A percentile compares a stretch with the other conserved stretches of the same genome.
These are phyloP conservation scores for Trichocladium uniseriatum DNA, from an alignment of 495 filamentous ascomycete species.

Conservation along the genomic window DNA sequence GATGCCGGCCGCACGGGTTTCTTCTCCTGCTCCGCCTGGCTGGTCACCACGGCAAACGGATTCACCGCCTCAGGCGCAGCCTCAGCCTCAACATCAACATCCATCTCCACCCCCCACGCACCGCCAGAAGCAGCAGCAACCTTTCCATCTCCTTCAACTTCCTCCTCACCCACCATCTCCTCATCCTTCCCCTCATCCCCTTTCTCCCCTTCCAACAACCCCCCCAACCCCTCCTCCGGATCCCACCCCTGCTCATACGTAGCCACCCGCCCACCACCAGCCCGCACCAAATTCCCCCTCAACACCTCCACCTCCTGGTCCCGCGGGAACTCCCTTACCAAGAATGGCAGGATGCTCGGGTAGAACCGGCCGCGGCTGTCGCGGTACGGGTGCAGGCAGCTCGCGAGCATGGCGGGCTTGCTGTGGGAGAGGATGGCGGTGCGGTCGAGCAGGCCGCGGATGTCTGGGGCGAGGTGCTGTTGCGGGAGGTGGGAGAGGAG, in stretches of 20 bases:
- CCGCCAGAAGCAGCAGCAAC: too few species aligned
- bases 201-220: neutral
- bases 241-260: slow-evolving; percentile 36
- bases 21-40: neutral
- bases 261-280: slow-evolving; percentile 15
- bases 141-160: slow-evolving; percentile 1
- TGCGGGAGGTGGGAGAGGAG: slow-evolving; percentile 53
- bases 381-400: slow-evolving; percentile 64
- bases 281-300: slow-evolving; percentile 39
- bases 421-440: slow-evolving; percentile 61
- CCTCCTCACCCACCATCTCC: slow-evolving; percentile 19
- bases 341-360: slow-evolving; percentile 67
- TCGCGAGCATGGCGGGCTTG: slow-evolving; percentile 63
- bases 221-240: slow-evolving; percentile 8
- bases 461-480: slow-evolving; percentile 48
- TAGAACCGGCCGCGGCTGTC: slow-evolving; percentile 48
- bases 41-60: slow-evolving; percentile 7
- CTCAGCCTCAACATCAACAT: neutral
- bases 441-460: slow-evolving; percentile 65
- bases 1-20: slow-evolving; percentile 2
- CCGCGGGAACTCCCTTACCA: slow-evolving; percentile 50
- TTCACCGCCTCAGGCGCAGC: slow-evolving; percentile 1
- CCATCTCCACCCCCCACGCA: slow-evolving; percentile 2
- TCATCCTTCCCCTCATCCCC: slow-evolving; percentile 17
- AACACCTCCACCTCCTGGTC: slow-evolving; percentile 61